Base-by-base conservation (phyloP, 352 stramenopile genomes). In the Stephanocyclus meneghinianus region DNA sequence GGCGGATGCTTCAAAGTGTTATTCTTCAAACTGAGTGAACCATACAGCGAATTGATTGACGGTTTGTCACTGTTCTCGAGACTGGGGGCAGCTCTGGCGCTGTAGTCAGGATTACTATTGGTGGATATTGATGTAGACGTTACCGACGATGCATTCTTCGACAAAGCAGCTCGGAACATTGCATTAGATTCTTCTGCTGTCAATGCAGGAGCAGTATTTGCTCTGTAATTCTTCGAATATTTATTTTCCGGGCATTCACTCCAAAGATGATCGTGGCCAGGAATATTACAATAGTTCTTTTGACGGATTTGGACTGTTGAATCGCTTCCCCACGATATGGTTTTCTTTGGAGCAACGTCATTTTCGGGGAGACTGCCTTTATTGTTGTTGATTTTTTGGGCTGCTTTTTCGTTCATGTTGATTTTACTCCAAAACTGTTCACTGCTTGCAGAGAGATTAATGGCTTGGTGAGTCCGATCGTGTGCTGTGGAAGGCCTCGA, bases 21-120 rank as follows among this genome's bases (percentile, higher is more conserved):
- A 50, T 63, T 63, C 55, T 30, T 65, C 30, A 65, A 29, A 50
- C 40, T 65, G 26, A 30, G 10, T 32, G 50, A 32, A 4, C 57
- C 57, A 65, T 51, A 35, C 32, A 65, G 13, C 26, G 57, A 65
- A 65, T 65, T 65, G 18, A 65, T 51, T 11, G 32, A 51, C 13
- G 45, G 45, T 53, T 53, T 53, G n/a, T 53, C 45, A 53, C n/a
- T 53, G 10, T 53, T 53, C 5, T 53, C 13, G 45, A 40, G 35
- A 40, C 7, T 8, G 35, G 35, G 35, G 35, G 35, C 35, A 40
- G 7, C 7, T 40, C 35, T 40, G 35, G 35, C 35, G 35, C 35
- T 40, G 1, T 40, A 40, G 0, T 40, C 35, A 8, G 35, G 35
- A 4, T 40, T 40, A 40, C 13, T 53, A 11, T 26, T 11, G n/a